These are phyloP conservation scores for Berberis thunbergii DNA, from an alignment of 164 flowering plant species.

Conservation along the genomic window DNA sequence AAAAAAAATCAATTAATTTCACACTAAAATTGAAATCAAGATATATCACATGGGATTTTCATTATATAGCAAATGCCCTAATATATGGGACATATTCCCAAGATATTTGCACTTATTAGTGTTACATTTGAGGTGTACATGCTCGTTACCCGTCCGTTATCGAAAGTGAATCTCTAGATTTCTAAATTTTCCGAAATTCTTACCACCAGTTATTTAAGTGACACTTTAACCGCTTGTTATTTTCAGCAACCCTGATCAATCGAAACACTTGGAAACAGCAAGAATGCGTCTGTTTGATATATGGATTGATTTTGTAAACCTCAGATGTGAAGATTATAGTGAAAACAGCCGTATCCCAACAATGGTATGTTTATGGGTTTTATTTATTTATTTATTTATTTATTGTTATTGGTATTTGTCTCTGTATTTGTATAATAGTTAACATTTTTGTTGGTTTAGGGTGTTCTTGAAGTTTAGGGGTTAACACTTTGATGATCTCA, in stretches of 20 bases:
- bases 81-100: too few species aligned
- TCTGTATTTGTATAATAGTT: background rate
- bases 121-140: too few species aligned
- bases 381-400: background rate
- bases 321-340: conserved; percentile 80
- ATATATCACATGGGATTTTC: too few species aligned
- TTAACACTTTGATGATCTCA: background rate
- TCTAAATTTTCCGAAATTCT: background rate
- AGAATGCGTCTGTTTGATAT: conserved; percentile 73
- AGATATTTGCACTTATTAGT: too few species aligned
- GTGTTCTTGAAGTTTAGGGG: background rate
- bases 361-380: conserved; percentile 36
- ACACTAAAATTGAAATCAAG: too few species aligned
- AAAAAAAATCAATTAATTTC: too few species aligned
- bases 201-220: background rate
- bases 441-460: background rate
- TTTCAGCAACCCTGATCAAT: conserved; percentile 96
- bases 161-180: too few species aligned
- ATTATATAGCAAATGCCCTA: too few species aligned
- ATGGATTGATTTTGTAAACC: conserved; percentile 93
- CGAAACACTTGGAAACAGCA: conserved; percentile 98
- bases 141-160: too few species aligned
- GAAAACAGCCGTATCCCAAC: conserved; percentile 92
- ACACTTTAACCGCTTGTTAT: background rate
- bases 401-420: background rate